Evolutionary conservation across 1,284 basidiomycete genomes (phyloP).

Genomic region (Ustilago vetiveriae): DNA sequence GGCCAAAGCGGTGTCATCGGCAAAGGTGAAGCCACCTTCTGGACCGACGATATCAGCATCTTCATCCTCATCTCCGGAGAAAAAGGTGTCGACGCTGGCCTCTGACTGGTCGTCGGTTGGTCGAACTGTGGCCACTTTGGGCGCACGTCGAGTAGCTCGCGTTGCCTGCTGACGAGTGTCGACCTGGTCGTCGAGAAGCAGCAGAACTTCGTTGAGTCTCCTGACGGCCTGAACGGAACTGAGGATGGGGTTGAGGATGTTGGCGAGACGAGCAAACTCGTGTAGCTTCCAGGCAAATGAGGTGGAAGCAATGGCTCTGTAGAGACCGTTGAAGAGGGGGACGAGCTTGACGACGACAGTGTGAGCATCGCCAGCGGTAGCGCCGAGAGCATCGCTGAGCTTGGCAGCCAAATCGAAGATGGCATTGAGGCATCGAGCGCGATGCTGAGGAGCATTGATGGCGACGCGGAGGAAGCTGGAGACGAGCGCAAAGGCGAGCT

Average conservation of each 20-base stretch:
- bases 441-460: conserved; percentile 72
- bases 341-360: conserved; percentile 77
- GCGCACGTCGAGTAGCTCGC: conserved; percentile 48
- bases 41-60: conserved; percentile 42
- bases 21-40: conserved; percentile 51
- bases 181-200: conserved; percentile 65
- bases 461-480: conserved; percentile 72
- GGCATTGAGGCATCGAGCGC: conserved; percentile 71
- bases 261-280: conserved; percentile 75
- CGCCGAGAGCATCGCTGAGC: conserved; percentile 29
- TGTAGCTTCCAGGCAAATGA: conserved; percentile 77
- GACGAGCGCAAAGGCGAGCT: conserved; percentile 59
- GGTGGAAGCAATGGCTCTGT: conserved; percentile 82
- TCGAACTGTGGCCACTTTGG: conserved; percentile 50
- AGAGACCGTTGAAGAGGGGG: conserved; percentile 85
- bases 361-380: conserved; percentile 72
- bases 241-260: conserved; percentile 74
- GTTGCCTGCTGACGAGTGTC: conserved; percentile 67
- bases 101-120: conserved; percentile 48
- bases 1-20: conserved; percentile 13
- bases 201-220: conserved; percentile 70
- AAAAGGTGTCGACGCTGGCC: conserved; percentile 69
- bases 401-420: conserved; percentile 37
- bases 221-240: conserved; percentile 73
- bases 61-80: conserved; percentile 54